These are phyloP conservation scores for Parascedosporium putredinis DNA, from an alignment of 2,329 filamentous ascomycete species.

Conservation along the genomic window DNA sequence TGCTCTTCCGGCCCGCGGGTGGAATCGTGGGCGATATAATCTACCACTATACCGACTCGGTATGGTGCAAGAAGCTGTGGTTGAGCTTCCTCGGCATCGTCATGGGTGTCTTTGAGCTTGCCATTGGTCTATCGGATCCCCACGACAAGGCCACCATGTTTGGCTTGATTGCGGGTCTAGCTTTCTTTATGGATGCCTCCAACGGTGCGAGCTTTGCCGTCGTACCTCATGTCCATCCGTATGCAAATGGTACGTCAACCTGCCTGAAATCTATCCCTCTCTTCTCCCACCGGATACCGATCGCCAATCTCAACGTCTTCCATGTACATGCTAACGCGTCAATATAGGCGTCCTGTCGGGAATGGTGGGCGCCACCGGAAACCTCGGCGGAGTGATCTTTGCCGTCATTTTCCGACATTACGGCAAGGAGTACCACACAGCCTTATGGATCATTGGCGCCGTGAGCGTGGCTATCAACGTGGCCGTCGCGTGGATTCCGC, in stretches of 20 bases:
- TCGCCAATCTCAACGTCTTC: slow-evolving; percentile 48
- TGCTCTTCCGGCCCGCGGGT: slow-evolving; percentile 55
- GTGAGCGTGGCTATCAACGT: slow-evolving; percentile 64
- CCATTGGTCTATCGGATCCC: slow-evolving; percentile 55
- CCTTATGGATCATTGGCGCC: slow-evolving; percentile 73
- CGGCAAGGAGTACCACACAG: slow-evolving; percentile 55
- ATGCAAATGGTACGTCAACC: slow-evolving; percentile 53
- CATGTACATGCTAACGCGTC: not conserved
- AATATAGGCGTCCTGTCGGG: slow-evolving; percentile 50
- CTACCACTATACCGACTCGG: slow-evolving; percentile 26
- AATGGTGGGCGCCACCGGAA: slow-evolving; percentile 68
- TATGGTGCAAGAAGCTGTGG: slow-evolving; percentile 36
- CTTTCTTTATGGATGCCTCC: slow-evolving; percentile 72
- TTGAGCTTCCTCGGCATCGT: slow-evolving; percentile 48
- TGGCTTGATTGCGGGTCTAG: slow-evolving; percentile 65
- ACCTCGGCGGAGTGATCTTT: slow-evolving; percentile 77
- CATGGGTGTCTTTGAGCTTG: slow-evolving; percentile 49
- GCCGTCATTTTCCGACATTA: slow-evolving; percentile 72
- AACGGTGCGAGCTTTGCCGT: slow-evolving; percentile 84
- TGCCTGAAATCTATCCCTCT: not conserved
- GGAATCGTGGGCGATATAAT: slow-evolving; percentile 45
- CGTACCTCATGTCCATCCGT: slow-evolving; percentile 76
- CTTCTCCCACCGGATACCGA: too few species aligned
- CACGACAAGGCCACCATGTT: slow-evolving; percentile 56
- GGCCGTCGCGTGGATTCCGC: slow-evolving; percentile 43